Evolutionary conservation across 371 early-diverging fungal species (phyloP), one percentile per base, ranked within the genome.

Genomic region (Enterocytospora artemiae): DNA sequence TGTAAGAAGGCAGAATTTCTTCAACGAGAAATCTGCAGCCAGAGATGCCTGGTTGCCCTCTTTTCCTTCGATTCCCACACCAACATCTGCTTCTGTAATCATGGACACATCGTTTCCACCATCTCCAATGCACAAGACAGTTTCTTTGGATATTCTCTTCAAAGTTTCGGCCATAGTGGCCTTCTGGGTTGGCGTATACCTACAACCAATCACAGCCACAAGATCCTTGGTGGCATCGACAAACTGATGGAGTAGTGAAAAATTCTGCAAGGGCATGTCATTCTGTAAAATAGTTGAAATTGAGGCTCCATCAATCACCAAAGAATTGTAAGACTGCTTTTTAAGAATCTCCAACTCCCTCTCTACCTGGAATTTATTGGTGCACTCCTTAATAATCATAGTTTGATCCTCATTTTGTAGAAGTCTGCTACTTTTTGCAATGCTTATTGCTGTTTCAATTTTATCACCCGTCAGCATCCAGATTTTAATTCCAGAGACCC

Each of bases 401-500:
- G 69, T 70, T 18, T 44, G 5, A 53, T 60, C 60, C 46, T 53
- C 56, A 53, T 90, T 84, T 3, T 86, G 81, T 9, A 95, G 88
- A 5, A 96, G 82, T 58, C 88, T 87, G 18, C 91, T 88, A 0
- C 90, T 89, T 9, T 89, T 83, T 1, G 93, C 93, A 67, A 96
- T 90, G 73, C 89, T 89, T 0, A 86, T 90, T n/a, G 98, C 98
- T 1, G 98, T 97, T 80, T 96, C 98, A 64, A 92, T 88, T 72
- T 97, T 97, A 76, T 97, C 98, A 27, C 98, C 95, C 0, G 98
- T 97, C 55, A 97, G 81, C 95, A 97, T 95, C 98, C 98, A 97
- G 20, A 95, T 86, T 73, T 86, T 88, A 55, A 97, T 72, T 7
- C 92, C 95, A 18, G 98, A 96, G 76, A 93, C 89, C 57, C 91